Base-by-base conservation (phyloP, 768 basidiomycete genomes). In the Hygrophoropsis aurantiaca region DNA sequence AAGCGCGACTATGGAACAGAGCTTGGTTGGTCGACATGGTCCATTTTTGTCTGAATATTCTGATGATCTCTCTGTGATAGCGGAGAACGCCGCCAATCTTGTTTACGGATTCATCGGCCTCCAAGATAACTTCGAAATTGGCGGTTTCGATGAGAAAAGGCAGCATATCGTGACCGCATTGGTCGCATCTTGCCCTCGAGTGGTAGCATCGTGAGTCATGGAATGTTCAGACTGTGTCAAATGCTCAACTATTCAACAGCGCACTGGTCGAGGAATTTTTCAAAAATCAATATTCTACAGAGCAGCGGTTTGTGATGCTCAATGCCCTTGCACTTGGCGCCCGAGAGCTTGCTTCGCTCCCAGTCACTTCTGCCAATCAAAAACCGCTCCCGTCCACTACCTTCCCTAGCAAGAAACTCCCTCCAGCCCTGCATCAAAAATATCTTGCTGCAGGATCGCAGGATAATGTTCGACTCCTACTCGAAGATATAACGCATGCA, bases 261-360 rank as follows among this genome's bases (percentile, higher is more conserved):
- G 81, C 26, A 72, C 97, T 30, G 9, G 84, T 91, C 43, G 92
- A 95, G 61, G 90, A 97, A 59, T 94, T 93, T 66, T 99, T 98
- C 72, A 85, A 85, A 55, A 89, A 87, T 40, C 91, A 95, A 53
- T 97, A 95, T 65, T 94, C 97, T 0, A 79, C 81, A 15, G 78
- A 84, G 24, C 94, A 97, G 56, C 85, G 94, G 7, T 88, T 81
- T 51, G 79, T 82, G 9, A 91, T 94, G 54, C 75, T 98, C 18
- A 93, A 89, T 51, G 87, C 92, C 1, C 71, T 99, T 10, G 91
- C 90, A 0, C 66, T 94, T 26, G 91, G 91, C 5, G 90, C 91
- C 6, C 75, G 90, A 47, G 94, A 97, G 62, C 71, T 97, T 5
- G 88, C 85, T 0, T 72, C 54, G 73, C 71, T 58, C 52, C 79